A percentile compares a stretch with the other conserved stretches of the same genome.
phyloP scores from a whole-genome alignment of 2,329 filamentous ascomycete species.

The Botrytis cinerea region DNA sequence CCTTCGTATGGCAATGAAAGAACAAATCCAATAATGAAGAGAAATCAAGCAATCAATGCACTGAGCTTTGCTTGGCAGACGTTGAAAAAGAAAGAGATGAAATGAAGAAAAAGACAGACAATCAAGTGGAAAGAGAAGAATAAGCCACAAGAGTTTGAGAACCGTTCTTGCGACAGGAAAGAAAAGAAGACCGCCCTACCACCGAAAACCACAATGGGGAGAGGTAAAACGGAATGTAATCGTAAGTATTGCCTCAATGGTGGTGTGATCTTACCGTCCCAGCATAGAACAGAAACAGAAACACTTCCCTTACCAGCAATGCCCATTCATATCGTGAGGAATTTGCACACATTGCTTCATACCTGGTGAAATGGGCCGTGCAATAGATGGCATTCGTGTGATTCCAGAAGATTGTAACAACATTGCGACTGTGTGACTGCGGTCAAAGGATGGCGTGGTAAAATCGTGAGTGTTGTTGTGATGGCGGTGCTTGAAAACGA shows the following conservation, averaged over 20 bases:
- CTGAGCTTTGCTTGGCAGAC: conserved; percentile 1
- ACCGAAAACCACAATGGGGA: neutral
- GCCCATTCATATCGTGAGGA: conserved; percentile 1
- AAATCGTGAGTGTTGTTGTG: neutral
- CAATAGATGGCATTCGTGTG: neutral
- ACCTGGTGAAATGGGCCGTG: conserved; percentile 17
- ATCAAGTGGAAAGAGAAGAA: neutral
- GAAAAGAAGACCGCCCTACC: neutral
- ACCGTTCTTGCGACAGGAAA: conserved; percentile 4
- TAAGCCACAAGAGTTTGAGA: neutral
- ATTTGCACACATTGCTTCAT: neutral
- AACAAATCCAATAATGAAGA: neutral
- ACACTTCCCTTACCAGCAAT: conserved; percentile 11
- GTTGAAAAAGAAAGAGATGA: neutral
- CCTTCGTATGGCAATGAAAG: neutral
- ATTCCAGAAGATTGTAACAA: neutral
- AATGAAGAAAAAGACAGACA: conserved; percentile 1
- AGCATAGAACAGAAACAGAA: conserved; percentile 14
- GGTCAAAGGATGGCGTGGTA: neutral
- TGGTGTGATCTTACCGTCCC: conserved; percentile 7
- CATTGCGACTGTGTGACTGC: neutral
- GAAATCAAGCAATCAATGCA: neutral
- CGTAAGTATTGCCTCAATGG: neutral
- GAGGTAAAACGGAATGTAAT: neutral
- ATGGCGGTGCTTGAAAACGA: neutral